Conservation (phyloP, 352 stramenopile genomes). For the Pythium sp. region DNA sequence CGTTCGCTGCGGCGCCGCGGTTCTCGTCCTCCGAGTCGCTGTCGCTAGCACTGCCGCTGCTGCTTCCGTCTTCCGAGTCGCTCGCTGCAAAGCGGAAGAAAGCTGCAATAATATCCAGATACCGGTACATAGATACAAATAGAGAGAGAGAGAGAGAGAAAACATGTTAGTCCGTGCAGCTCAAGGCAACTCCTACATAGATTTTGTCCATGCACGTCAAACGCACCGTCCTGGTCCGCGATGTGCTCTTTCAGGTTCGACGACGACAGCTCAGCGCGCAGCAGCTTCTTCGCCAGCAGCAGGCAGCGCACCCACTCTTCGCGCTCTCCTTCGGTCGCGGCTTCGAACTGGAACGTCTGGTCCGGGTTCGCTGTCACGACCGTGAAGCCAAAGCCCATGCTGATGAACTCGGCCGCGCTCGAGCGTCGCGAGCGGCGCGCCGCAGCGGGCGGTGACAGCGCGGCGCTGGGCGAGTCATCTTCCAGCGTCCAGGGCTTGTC, state of each 20-base stretch:
- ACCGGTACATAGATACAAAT: neutral
- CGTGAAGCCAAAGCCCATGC: conserved; percentile 33
- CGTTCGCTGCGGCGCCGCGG: conserved; percentile 5
- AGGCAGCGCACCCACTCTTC: conserved; percentile 52
- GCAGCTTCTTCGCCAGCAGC: conserved; percentile 37
- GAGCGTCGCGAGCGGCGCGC: conserved; percentile 19
- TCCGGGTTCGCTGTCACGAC: conserved; percentile 29
- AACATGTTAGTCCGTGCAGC: neutral
- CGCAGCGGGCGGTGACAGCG: conserved; percentile 12
- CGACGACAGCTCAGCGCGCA: conserved; percentile 7
- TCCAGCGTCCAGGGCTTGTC: conserved; percentile 20
- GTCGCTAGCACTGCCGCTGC: conserved; percentile 18
- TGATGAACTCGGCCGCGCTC: conserved; percentile 19
- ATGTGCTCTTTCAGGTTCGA: conserved; percentile 7
- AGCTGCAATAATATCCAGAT: conserved; percentile 15
- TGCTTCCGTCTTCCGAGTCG: conserved; percentile 45
- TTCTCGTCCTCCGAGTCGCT: conserved; percentile 18
- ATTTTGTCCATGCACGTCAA: neutral
- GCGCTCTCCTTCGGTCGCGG: conserved; percentile 26
- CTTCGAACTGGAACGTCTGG: conserved; percentile 38
- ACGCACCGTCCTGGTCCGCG: conserved; percentile 21
- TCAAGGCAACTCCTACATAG: neutral
- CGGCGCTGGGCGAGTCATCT: conserved; percentile 13
- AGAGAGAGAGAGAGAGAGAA: neutral
- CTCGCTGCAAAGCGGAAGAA: conserved; percentile 56